Evolutionary conservation across 2,329 filamentous ascomycete species (phyloP).

Genomic region (Lachnellula subtilissima): DNA sequence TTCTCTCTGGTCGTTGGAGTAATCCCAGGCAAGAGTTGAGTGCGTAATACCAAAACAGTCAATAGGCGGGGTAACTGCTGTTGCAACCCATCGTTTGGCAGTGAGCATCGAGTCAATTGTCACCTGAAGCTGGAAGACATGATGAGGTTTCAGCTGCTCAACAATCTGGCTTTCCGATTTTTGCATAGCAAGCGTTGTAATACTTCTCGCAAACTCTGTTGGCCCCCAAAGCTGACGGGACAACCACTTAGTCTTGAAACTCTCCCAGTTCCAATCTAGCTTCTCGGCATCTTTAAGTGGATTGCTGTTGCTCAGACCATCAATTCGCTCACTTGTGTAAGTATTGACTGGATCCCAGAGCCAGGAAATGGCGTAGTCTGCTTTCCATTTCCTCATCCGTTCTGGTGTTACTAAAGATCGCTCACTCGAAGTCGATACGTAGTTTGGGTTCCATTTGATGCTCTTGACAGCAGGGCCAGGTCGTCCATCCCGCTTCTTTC

Average conservation of each 20-base stretch:
- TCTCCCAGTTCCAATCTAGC: background rate
- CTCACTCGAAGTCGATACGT: background rate
- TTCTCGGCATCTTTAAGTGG: background rate
- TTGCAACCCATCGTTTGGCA: background rate
- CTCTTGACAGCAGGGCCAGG: background rate
- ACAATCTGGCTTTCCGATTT: background rate
- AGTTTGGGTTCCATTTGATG: background rate
- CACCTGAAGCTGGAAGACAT: background rate
- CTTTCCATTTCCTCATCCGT: background rate
- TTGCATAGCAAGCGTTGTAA: background rate
- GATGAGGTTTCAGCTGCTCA: background rate
- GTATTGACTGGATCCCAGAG: background rate
- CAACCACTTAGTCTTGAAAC: background rate
- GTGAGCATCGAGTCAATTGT: background rate
- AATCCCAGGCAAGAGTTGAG: background rate
- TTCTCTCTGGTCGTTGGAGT: background rate
- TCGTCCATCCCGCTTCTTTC: background rate
- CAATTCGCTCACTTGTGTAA: background rate
- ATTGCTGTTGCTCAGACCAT: background rate
- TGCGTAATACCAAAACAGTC: background rate
- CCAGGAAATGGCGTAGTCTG: background rate
- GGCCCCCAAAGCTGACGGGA: background rate
- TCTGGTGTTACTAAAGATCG: background rate
- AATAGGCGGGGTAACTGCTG: background rate
- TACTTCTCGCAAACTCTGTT: background rate